These are phyloP conservation scores for Rubroshorea leprosula DNA, from an alignment of 345 rosid species.

Conservation along the genomic window DNA sequence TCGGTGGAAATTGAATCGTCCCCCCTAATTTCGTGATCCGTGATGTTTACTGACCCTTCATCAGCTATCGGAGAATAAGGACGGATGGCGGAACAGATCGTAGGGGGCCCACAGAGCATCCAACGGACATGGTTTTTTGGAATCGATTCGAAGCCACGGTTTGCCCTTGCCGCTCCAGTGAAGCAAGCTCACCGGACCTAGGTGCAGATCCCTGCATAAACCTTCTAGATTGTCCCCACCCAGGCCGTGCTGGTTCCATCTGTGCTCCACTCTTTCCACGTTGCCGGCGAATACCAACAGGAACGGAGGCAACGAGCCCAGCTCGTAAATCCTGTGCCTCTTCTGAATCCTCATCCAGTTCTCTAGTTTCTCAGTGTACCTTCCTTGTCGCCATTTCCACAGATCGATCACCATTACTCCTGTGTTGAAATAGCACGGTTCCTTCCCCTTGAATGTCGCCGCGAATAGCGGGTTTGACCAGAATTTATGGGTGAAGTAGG, in stretches of 20 bases:
- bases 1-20: no score
- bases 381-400: constrained; percentile 65
- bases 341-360: constrained; percentile 77
- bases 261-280: constrained; percentile 69
- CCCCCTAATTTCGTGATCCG: no score
- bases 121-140: constrained; percentile 50
- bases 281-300: constrained; percentile 75
- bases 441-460: constrained; percentile 40
- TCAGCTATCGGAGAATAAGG: constrained; percentile 56
- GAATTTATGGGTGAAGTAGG: constrained; percentile 60
- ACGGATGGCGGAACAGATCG: no score
- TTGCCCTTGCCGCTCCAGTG: constrained; percentile 96
- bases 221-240: constrained; percentile 86
- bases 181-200: constrained; percentile 76
- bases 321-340: constrained; percentile 60
- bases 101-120: constrained; percentile 72
- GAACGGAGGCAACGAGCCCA: constrained; percentile 84
- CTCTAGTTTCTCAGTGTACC: constrained; percentile 53
- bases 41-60: not conserved
- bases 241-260: constrained; percentile 92
- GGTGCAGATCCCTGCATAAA: constrained; percentile 67
- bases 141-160: constrained; percentile 74
- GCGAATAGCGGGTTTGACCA: constrained; percentile 52
- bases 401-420: constrained; percentile 92
- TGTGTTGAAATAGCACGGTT: no score